Base-by-base conservation (phyloP, 2,329 filamentous ascomycete species). In the Chaetomiaceae sp. region DNA sequence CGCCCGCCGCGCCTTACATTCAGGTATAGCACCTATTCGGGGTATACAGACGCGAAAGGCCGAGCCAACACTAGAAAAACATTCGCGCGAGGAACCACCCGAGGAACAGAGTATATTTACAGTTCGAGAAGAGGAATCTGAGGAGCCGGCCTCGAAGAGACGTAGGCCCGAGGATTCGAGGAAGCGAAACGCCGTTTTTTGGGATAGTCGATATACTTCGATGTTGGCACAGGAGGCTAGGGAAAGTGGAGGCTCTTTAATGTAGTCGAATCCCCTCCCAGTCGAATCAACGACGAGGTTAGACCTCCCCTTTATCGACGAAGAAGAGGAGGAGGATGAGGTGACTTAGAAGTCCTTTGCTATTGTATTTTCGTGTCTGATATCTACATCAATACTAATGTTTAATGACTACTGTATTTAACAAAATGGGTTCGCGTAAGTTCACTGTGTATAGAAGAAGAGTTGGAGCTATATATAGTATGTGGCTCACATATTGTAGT, bases 21-120 rank as follows among this genome's bases (percentile, higher is more conserved):
- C 29, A 38, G 42, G 15, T 14, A 49, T 49, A 42, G 32, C 24
- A 49, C 47, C 42, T 42, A 49, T 49, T 45, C 38, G 47, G 26
- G 38, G 47, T 41, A 49, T 49, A 12, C 38, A 42, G 5, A 43
- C 15, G 19, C 40, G 11, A 27, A 26, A 15, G 20, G 8, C 27
- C 8, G 27, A 35, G 6, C n/a, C 32, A 35, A 35, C 17, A 7
- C 20, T 26, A 38, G 20, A 27, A 38, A 48, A 48, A 39, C 30
- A 40, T 36, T 36, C 20, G 22, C 40, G n/a, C 40, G 40, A 22
- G 36, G 27, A 44, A 22, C 17, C 46, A n/a, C n/a, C n/a, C n/a
- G n/a, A n/a, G n/a, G n/a, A n/a, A n/a, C n/a, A n/a, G 35, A 22
- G 26, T 9, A 12, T 34, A 44, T 38, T 20, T 19, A 43, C 39